A percentile compares a stretch with the other conserved stretches of the same genome.
These are phyloP conservation scores for Jackrogersella multiformis DNA, from an alignment of 495 filamentous ascomycete genomes.

Conservation along the genomic window DNA sequence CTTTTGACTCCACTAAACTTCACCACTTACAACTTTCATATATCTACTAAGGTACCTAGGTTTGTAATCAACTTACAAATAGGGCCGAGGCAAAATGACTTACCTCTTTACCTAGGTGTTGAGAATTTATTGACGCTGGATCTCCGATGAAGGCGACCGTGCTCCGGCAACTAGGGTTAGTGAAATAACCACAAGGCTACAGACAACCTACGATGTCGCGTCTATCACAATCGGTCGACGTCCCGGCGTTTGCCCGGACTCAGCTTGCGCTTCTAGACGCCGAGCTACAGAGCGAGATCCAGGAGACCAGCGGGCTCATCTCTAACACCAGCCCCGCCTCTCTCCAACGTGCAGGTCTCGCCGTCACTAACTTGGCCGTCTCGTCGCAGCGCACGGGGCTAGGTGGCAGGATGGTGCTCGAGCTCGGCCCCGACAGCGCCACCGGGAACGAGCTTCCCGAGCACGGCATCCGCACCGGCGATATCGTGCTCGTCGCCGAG, in stretches of 20 bases:
- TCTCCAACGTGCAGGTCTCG: slow-evolving; percentile 86
- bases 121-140: not conserved
- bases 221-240: slow-evolving; percentile 60
- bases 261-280: slow-evolving; percentile 80
- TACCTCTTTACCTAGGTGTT: not conserved
- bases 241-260: slow-evolving; percentile 77
- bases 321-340: slow-evolving; percentile 73
- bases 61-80: too few species aligned
- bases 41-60: too few species aligned
- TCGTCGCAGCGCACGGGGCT: slow-evolving; percentile 88
- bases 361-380: slow-evolving; percentile 80
- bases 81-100: too few species aligned
- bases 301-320: slow-evolving; percentile 75
- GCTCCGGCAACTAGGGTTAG: not conserved
- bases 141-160: not conserved
- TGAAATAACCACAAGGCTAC: slow-evolving; percentile 48
- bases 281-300: slow-evolving; percentile 83
- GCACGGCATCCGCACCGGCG: slow-evolving; percentile 86
- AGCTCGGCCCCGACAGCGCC: slow-evolving; percentile 79
- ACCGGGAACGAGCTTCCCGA: slow-evolving; percentile 68
- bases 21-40: slow-evolving; percentile 22
- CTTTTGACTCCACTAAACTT: slow-evolving; percentile 23
- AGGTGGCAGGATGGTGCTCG: slow-evolving; percentile 85
- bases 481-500: slow-evolving; percentile 84
- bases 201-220: too few species aligned